Percentiles rank a stretch among this genome's conserved stretches.
Conservation (phyloP, 164 flowering plant species). For the Pachysandra terminalis region DNA sequence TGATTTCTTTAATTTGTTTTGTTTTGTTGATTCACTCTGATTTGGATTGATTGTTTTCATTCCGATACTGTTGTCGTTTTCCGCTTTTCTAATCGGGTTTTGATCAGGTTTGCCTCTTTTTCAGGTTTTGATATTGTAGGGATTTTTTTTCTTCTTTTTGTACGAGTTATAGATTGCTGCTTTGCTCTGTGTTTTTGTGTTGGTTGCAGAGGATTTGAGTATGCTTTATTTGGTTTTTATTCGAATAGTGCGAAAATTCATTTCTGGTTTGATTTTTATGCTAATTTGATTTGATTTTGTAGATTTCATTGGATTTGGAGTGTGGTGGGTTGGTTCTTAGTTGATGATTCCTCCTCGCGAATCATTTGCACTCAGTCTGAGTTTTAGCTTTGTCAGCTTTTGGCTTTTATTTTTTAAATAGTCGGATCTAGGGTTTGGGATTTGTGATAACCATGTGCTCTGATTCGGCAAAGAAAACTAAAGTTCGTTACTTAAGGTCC, state of each 20-base stretch:
- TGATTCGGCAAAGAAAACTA: too few species aligned
- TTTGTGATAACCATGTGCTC: too few species aligned
- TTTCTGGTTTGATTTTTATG: not conserved
- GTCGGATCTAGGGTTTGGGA: too few species aligned
- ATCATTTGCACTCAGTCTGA: too few species aligned
- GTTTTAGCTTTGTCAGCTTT: too few species aligned
- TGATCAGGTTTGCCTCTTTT: too few species aligned
- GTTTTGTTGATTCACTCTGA: not conserved
- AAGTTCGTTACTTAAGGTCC: too few species aligned
- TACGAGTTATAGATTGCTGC: not conserved
- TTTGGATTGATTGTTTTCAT: not conserved
- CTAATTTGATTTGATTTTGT: not conserved
- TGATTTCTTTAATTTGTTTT: too few species aligned
- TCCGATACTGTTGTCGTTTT: not conserved
- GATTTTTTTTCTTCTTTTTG: not conserved
- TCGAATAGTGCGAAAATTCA: not conserved
- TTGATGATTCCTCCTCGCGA: too few species aligned
- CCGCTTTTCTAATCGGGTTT: not conserved
- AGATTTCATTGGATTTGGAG: not conserved
- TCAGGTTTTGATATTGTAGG: not conserved
- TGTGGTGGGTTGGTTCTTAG: too few species aligned
- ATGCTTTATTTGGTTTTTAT: not conserved
- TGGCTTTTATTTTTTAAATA: too few species aligned
- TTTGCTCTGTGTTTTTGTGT: conserved; percentile 5
- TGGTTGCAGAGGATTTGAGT: not conserved